phyloP scores from a whole-genome alignment of 2,329 filamentous ascomycete species.

The Aspergillus intermedius region DNA sequence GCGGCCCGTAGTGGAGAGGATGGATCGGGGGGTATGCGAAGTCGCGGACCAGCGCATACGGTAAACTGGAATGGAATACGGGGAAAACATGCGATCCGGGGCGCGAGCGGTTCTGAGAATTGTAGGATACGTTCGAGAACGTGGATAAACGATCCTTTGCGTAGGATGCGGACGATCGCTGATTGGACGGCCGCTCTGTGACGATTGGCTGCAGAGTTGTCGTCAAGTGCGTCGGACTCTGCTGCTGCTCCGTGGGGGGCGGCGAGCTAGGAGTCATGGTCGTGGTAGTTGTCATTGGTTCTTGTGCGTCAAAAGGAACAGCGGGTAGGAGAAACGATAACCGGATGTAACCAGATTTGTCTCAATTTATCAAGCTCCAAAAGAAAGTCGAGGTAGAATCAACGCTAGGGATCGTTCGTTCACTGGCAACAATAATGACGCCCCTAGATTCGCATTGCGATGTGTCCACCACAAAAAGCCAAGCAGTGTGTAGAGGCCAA shows the following conservation, averaged over 20 bases:
- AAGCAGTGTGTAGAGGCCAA: not conserved
- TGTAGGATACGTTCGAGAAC: constrained; percentile 65
- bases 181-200: constrained; percentile 53
- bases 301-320: not conserved
- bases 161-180: constrained; percentile 69
- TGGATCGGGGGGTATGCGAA: constrained; percentile 83
- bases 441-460: constrained; percentile 32
- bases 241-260: constrained; percentile 15
- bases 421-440: constrained; percentile 18
- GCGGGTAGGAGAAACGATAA: not conserved
- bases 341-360: not conserved
- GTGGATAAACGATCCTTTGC: constrained; percentile 77
- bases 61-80: constrained; percentile 73
- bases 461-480: constrained; percentile 16
- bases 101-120: constrained; percentile 57
- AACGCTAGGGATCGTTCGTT: constrained; percentile 8
- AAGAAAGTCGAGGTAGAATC: not conserved
- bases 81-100: constrained; percentile 77
- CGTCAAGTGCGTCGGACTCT: constrained; percentile 20
- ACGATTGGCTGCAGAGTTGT: constrained; percentile 42
- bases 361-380: not conserved
- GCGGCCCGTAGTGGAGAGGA: constrained; percentile 90
- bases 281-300: constrained; percentile 26
- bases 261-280: constrained; percentile 33
- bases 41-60: constrained; percentile 88